These are phyloP conservation scores for Lodderomyces metapsilosis DNA, from an alignment of 1,139 yeast species.

Conservation along the genomic window DNA sequence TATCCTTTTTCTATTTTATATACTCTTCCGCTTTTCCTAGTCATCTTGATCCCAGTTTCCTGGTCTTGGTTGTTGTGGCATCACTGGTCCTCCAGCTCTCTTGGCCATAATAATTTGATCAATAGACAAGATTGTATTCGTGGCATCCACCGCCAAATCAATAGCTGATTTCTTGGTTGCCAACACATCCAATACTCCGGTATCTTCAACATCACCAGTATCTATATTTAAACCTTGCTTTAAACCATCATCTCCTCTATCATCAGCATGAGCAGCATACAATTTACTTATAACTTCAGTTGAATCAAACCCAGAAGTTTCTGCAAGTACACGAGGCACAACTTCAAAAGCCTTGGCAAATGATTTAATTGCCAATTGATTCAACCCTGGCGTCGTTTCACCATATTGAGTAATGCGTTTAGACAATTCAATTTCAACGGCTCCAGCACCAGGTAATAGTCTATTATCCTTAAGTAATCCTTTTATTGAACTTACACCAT, in stretches of 20 bases:
- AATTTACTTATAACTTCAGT: conserved; percentile 83
- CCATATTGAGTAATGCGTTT: conserved; percentile 79
- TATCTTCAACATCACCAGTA: conserved; percentile 65
- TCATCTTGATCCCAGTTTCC: conserved; percentile 99
- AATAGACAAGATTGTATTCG: conserved; percentile 82
- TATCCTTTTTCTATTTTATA: not conserved
- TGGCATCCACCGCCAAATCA: conserved; percentile 93
- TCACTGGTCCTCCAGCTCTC: conserved; percentile 95
- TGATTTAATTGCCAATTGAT: conserved; percentile 91
- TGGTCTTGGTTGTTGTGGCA: conserved; percentile 84
- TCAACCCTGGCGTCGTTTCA: conserved; percentile 88
- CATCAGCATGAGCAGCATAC: conserved; percentile 75
- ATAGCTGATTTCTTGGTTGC: conserved; percentile 85
- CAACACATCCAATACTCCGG: conserved; percentile 75
- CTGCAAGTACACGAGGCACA: conserved; percentile 88
- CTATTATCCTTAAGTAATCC: conserved; percentile 79
- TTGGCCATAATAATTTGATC: conserved; percentile 93
- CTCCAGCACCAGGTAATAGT: conserved; percentile 95
- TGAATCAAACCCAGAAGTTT: conserved; percentile 90
- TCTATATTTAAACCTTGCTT: conserved; percentile 64
- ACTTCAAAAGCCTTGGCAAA: conserved; percentile 95
- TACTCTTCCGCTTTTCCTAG: conserved; percentile 26
- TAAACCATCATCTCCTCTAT: conserved; percentile 17
- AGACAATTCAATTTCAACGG: conserved; percentile 88
- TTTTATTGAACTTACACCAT: conserved; percentile 90